Conservation (phyloP, 2,329 filamentous ascomycete species). For the Xylariales sp. region DNA sequence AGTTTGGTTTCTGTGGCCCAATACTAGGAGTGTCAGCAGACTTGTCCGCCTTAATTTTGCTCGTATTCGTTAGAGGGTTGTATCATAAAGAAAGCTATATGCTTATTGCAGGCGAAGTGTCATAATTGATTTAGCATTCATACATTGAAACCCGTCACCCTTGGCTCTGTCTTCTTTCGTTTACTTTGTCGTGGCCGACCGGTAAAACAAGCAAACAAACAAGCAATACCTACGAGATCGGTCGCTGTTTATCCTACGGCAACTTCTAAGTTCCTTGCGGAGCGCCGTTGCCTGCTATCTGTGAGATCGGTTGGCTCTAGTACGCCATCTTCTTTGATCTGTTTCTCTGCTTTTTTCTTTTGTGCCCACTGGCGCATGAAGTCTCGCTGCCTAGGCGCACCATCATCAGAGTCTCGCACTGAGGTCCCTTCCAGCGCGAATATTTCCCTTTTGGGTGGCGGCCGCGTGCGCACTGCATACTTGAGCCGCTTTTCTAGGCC, state of each 20-base stretch:
- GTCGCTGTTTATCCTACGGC: constrained; percentile 20
- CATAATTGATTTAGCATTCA: constrained; percentile 33
- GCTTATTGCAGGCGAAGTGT: constrained; percentile 35
- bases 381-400: constrained; percentile 58
- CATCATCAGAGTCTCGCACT: constrained; percentile 47
- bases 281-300: neutral
- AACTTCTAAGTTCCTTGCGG: constrained; percentile 12
- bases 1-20: constrained; percentile 24
- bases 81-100: constrained; percentile 36
- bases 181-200: neutral
- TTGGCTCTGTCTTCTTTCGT: neutral
- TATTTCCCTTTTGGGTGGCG: constrained; percentile 64
- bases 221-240: neutral
- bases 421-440: constrained; percentile 52
- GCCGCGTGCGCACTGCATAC: constrained; percentile 75
- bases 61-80: constrained; percentile 41
- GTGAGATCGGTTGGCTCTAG: neutral
- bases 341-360: constrained; percentile 35
- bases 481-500: constrained; percentile 78
- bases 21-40: constrained; percentile 7
- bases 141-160: neutral
- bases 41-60: constrained; percentile 31
- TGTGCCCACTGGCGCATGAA: constrained; percentile 61
- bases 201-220: neutral
- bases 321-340: constrained; percentile 10